Conservation (phyloP, 805 yeast genomes). For the Metschnikowia corniflorae region DNA sequence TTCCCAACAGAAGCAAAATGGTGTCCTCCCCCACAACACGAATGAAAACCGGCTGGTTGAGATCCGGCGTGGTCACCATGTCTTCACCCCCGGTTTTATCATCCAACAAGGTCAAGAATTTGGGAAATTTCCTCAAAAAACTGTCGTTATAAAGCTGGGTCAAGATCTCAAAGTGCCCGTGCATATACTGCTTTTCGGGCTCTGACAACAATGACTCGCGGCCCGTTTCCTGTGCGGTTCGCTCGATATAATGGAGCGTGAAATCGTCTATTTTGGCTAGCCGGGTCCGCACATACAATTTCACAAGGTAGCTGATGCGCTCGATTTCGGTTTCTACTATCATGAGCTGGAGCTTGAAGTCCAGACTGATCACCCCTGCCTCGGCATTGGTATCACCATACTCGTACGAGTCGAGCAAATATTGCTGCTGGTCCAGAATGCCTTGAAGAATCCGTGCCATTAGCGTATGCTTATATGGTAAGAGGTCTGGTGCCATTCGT, state of each 20-base stretch:
- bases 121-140: conserved; percentile 67
- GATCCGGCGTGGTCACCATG: conserved; percentile 79
- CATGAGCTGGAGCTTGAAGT: conserved; percentile 73
- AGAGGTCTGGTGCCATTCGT: conserved; percentile 80
- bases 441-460: conserved; percentile 55
- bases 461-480: conserved; percentile 64
- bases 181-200: conserved; percentile 65
- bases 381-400: conserved; percentile 52
- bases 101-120: conserved; percentile 65
- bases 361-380: conserved; percentile 30
- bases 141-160: conserved; percentile 63
- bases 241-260: conserved; percentile 54
- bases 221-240: conserved; percentile 25
- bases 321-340: conserved; percentile 91
- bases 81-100: conserved; percentile 57
- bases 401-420: conserved; percentile 72
- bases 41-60: conserved; percentile 75
- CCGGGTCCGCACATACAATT: conserved; percentile 78
- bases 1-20: conserved; percentile 25
- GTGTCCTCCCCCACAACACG: conserved; percentile 45
- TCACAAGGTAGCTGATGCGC: conserved; percentile 73
- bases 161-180: conserved; percentile 59
- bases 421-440: conserved; percentile 67
- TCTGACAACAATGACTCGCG: conserved; percentile 40
- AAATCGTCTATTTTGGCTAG: conserved; percentile 69